Percentiles rank a stretch among this genome's conserved stretches.
Conservation (phyloP, 2,329 filamentous ascomycete genomes). For the Amylocarpus encephaloides region DNA sequence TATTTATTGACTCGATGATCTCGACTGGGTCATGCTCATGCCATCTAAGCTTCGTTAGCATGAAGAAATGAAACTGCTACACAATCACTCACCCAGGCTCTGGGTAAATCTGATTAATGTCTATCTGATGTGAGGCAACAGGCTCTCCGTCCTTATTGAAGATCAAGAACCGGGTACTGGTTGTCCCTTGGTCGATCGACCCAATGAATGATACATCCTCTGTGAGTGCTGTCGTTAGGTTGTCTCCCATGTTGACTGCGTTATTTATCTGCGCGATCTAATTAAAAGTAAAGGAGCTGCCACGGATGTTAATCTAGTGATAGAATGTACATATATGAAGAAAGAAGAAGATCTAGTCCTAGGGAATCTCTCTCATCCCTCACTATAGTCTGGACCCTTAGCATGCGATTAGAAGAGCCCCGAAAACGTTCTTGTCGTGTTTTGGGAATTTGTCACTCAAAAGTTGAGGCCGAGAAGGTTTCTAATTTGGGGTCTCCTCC, state of each 20-base stretch:
- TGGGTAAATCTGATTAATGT: slow-evolving; percentile 79
- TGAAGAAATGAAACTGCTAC: background rate
- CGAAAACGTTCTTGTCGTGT: background rate
- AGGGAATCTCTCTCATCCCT: background rate
- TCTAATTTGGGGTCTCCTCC: too few species aligned
- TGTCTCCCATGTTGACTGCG: background rate
- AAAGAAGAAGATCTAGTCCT: background rate
- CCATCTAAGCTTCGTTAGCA: slow-evolving; percentile 50
- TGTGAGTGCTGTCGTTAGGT: background rate
- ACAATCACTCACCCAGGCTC: slow-evolving; percentile 64
- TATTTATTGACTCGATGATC: slow-evolving; percentile 63
- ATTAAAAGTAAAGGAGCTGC: background rate
- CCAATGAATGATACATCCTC: slow-evolving; percentile 55
- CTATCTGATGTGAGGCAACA: slow-evolving; percentile 76
- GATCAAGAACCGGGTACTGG: slow-evolving; percentile 82
- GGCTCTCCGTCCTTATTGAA: slow-evolving; percentile 75
- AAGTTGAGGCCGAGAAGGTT: too few species aligned
- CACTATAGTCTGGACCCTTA: background rate
- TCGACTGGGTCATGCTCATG: slow-evolving; percentile 79
- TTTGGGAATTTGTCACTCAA: background rate
- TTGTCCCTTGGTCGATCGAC: slow-evolving; percentile 87
- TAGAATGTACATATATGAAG: background rate
- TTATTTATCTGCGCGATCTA: background rate
- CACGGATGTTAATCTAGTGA: background rate
- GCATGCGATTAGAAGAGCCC: background rate